A percentile compares a stretch with the other conserved stretches of the same genome.
phyloP scores from a whole-genome alignment of 2,329 filamentous ascomycete species.

The Hirsutella thompsonii region DNA sequence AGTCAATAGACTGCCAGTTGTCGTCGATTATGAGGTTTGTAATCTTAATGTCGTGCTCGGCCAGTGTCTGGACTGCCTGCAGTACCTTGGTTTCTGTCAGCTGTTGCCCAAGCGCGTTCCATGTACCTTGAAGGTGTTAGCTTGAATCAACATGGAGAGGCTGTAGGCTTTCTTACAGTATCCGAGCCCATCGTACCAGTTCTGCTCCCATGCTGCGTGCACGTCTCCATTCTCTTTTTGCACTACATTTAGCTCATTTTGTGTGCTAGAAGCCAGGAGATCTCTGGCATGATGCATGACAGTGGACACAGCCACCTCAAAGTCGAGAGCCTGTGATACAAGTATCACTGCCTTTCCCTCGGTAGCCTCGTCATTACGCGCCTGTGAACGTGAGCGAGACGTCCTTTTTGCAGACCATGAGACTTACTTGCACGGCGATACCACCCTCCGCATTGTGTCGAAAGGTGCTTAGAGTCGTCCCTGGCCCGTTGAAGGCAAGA shows the following conservation, averaged over 20 bases:
- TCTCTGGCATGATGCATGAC: constrained; percentile 80
- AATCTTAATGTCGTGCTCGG: constrained; percentile 60
- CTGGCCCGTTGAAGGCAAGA: constrained; percentile 62
- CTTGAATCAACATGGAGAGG: background rate
- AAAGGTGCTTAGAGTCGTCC: constrained; percentile 58
- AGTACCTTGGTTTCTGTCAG: constrained; percentile 73
- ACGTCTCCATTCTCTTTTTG: constrained; percentile 36
- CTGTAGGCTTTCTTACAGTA: constrained; percentile 52
- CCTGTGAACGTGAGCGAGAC: constrained; percentile 20
- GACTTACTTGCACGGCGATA: constrained; percentile 51
- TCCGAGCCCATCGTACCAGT: constrained; percentile 85
- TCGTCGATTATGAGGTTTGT: constrained; percentile 90
- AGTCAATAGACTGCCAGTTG: constrained; percentile 76
- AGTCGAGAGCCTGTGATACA: constrained; percentile 56
- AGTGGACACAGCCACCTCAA: constrained; percentile 66
- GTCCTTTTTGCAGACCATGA: background rate
- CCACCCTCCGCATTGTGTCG: constrained; percentile 51
- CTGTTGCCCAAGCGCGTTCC: constrained; percentile 81
- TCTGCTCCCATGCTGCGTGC: constrained; percentile 57
- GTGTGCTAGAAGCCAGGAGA: constrained; percentile 24
- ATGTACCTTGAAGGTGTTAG: constrained; percentile 47
- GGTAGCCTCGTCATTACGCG: constrained; percentile 52
- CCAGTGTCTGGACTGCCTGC: constrained; percentile 58
- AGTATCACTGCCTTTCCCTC: constrained; percentile 48
- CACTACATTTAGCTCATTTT: constrained; percentile 23